Evolutionary conservation across 208 protist genomes (phyloP).

Genomic region (Tetramitus jugosus): DNA sequence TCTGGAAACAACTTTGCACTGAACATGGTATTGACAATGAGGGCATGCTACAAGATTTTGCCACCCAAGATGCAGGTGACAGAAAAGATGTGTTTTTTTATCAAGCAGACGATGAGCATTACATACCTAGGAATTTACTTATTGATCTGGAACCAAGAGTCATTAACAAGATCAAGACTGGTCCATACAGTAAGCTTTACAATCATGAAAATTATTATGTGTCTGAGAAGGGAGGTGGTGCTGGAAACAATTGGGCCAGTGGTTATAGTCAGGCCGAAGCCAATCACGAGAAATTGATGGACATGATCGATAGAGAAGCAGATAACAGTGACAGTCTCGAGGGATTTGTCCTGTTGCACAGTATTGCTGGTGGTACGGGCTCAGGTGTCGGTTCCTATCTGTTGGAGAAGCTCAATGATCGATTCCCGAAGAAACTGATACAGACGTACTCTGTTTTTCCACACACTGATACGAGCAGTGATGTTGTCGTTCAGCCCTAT

Average conservation of each 20-base stretch:
- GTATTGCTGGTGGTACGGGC: slow-evolving; percentile 98
- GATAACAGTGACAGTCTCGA: slow-evolving; percentile 64
- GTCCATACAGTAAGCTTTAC: slow-evolving; percentile 79
- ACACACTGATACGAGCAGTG: slow-evolving; percentile 67
- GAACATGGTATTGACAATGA: slow-evolving; percentile 96
- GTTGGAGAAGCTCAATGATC: slow-evolving; percentile 94
- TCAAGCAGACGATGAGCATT: slow-evolving; percentile 99
- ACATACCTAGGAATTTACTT: slow-evolving; percentile 96
- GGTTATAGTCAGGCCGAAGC: slow-evolving; percentile 51
- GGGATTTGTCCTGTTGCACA: slow-evolving; percentile 96
- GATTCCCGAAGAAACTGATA: slow-evolving; percentile 93
- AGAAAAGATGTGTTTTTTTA: slow-evolving; percentile 99
- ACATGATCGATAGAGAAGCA: slow-evolving; percentile 99
- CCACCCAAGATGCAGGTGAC: slow-evolving; percentile 75
- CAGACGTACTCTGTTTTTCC: slow-evolving; percentile 99
- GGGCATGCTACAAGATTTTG: slow-evolving; percentile 86
- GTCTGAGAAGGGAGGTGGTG: slow-evolving; percentile 85
- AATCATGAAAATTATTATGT: slow-evolving; percentile 99
- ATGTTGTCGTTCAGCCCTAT: slow-evolving; percentile 99
- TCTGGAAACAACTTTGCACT: slow-evolving; percentile 85
- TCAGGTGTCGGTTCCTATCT: slow-evolving; percentile 98
- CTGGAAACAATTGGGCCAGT: slow-evolving; percentile 99
- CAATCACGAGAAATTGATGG: slow-evolving; percentile 84
- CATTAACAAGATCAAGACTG: slow-evolving; percentile 81
- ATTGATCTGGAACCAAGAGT: slow-evolving; percentile 98